A percentile compares a stretch with the other conserved stretches of the same genome.
Evolutionary conservation across 192 early-diverging fungal species (phyloP).

Genomic region (Mortierella alpina): DNA sequence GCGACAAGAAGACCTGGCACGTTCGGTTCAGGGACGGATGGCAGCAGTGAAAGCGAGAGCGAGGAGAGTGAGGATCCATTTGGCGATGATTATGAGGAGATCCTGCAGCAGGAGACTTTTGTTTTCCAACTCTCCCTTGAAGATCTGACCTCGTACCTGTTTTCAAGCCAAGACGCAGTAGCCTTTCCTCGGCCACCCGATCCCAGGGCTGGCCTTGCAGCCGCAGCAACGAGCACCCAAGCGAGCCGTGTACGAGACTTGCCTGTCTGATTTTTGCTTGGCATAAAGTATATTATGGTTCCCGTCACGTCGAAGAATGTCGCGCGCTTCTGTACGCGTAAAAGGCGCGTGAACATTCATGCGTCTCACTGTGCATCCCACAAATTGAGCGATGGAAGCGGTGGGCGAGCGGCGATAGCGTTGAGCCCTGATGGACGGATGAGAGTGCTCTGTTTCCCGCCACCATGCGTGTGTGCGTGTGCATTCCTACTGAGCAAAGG

Average conservation of each 20-base stretch:
- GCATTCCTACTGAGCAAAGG: too few relatives aligned
- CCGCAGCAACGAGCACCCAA: neutral
- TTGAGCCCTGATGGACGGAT: too few relatives aligned
- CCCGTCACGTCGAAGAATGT: neutral
- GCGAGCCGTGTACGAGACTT: conserved; percentile 15
- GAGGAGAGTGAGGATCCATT: conserved; percentile 11
- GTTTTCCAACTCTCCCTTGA: conserved; percentile 27
- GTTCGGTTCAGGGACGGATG: neutral
- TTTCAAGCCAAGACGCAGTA: conserved; percentile 33
- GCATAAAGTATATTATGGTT: neutral
- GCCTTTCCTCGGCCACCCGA: conserved; percentile 14
- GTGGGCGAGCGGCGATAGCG: too few relatives aligned
- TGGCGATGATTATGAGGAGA: conserved; percentile 37
- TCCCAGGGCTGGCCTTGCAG: neutral
- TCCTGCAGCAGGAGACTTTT: conserved; percentile 40
- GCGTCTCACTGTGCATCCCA: too few relatives aligned
- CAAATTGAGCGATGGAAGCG: too few relatives aligned
- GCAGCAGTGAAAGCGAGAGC: neutral
- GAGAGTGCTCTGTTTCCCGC: too few relatives aligned
- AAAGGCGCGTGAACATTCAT: too few relatives aligned
- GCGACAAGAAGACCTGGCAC: neutral
- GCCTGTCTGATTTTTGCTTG: conserved; percentile 10
- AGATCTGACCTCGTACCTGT: conserved; percentile 31
- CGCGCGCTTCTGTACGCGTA: too few relatives aligned
- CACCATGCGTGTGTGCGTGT: too few relatives aligned